Base-by-base conservation (phyloP, 1,284 basidiomycete genomes). In the Sanghuangporus sanghuang region DNA sequence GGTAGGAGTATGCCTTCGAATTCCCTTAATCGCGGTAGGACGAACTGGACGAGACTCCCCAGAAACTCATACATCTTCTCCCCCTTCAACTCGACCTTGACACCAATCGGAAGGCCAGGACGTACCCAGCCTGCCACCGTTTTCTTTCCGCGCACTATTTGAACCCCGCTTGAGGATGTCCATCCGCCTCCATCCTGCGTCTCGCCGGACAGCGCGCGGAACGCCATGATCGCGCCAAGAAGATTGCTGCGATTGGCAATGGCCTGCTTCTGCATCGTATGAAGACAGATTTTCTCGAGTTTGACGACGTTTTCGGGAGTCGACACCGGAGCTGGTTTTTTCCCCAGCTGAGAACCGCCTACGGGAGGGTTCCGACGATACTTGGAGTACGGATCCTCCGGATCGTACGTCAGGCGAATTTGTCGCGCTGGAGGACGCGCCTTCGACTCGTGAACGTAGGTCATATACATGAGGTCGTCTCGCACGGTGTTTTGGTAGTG, bases 11-110 rank as follows among this genome's bases (percentile, higher is more conserved):
- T 76, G 27, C 96, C 97, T 6, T 82, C 81, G 78, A 95, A 99
- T 69, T 97, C 95, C 70, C 96, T 85, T 67, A 98, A 76, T 23
- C 96, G 86, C 2, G 96, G 97, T 23, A 98, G 80, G 59, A 99
- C 96, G 73, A 98, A 98, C 70, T 98, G 95, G 69, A 89, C 86
- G 68, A 99, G 85, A 6, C 86, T 87, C 66, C 89, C 87, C 65
- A 99, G 78, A 76, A 99, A 98, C 70, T 95, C 90, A 79, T 94
- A 98, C 90, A 98, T 98, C 67, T 89, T 85, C 57, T 91, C 88
- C 8, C 95, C 96, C 70, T 86, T 87, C 68, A 99, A 77, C 70
- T 93, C 91, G 66, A 98, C 95, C 78, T 95, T 95, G 67, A 86
- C 93, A 63, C 94, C 93, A 36, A 92, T 79, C 0, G 96, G 94